Percentiles rank a stretch among this genome's conserved stretches.
These are phyloP conservation scores for Fusarium chlamydosporum DNA, from an alignment of 2,329 filamentous ascomycete genomes.

Conservation along the genomic window DNA sequence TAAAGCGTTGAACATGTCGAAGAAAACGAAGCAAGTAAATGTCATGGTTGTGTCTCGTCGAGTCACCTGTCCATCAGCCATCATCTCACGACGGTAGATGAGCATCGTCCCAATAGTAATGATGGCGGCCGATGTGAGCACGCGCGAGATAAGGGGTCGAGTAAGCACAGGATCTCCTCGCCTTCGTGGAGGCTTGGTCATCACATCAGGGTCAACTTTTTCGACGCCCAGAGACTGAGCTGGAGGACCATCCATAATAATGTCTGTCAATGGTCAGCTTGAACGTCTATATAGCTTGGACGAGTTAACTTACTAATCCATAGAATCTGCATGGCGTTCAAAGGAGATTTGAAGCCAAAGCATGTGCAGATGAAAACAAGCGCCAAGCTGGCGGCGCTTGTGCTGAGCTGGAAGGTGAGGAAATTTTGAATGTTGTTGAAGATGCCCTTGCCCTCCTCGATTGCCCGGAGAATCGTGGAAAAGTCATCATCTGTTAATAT, in stretches of 20 bases:
- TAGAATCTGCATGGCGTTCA: slow-evolving; percentile 99
- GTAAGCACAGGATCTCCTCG: slow-evolving; percentile 94
- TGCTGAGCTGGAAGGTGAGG: slow-evolving; percentile 97
- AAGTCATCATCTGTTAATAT: slow-evolving; percentile 92
- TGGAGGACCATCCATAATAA: slow-evolving; percentile 98
- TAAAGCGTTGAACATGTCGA: slow-evolving; percentile 99
- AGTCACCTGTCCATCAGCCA: slow-evolving; percentile 83
- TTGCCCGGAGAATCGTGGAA: slow-evolving; percentile 91
- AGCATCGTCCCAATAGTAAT: slow-evolving; percentile 94
- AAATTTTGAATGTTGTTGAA: slow-evolving; percentile 99
- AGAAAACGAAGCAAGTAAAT: slow-evolving; percentile 98
- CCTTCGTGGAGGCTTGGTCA: slow-evolving; percentile 87
- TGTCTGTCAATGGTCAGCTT: slow-evolving; percentile 72
- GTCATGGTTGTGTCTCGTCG: slow-evolving; percentile 99
- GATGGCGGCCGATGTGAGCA: slow-evolving; percentile 86
- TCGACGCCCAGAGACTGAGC: slow-evolving; percentile 98
- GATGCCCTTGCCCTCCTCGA: slow-evolving; percentile 98
- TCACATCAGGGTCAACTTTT: slow-evolving; percentile 92
- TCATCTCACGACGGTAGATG: slow-evolving; percentile 94
- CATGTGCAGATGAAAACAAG: slow-evolving; percentile 93
- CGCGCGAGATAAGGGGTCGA: slow-evolving; percentile 81
- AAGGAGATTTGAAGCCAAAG: slow-evolving; percentile 91
- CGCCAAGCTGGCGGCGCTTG: slow-evolving; percentile 91
- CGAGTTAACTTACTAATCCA: slow-evolving; percentile 89
- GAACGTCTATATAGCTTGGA: background rate